A percentile compares a stretch with the other conserved stretches of the same genome.
Evolutionary conservation across 192 early-diverging fungal species (phyloP).

Genomic region (Chytriomyces hyalinus): DNA sequence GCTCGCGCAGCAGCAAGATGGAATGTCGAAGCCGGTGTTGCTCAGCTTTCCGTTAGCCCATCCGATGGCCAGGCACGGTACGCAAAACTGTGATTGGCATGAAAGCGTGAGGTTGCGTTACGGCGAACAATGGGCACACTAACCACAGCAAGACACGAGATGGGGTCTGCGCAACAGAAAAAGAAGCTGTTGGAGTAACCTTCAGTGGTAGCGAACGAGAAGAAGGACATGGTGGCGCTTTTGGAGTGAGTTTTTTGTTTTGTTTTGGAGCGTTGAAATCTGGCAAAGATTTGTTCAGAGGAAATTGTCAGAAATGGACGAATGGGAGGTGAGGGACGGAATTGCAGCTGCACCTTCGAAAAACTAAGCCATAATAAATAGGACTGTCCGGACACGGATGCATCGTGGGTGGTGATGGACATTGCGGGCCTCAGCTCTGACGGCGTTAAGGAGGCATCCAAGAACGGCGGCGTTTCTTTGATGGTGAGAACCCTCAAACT

Average conservation of each 20-base stretch:
- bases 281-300: no score
- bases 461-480: conserved; percentile 26
- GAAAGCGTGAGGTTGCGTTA: not conserved
- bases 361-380: not conserved
- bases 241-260: no score
- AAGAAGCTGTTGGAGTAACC: no score
- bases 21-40: conserved; percentile 3
- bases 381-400: conserved; percentile 27
- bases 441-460: not conserved
- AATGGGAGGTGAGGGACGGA: no score
- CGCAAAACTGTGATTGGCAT: not conserved
- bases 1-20: conserved; percentile 8
- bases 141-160: no score
- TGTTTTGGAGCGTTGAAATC: no score
- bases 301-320: no score
- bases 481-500: conserved; percentile 7
- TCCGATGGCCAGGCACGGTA: not conserved
- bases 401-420: conserved; percentile 24
- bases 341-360: no score
- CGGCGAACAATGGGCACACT: not conserved
- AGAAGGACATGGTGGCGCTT: no score
- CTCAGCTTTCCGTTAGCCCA: not conserved
- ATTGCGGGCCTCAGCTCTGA: conserved; percentile 11
- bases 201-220: no score
- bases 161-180: no score